Evolutionary conservation across 768 basidiomycete genomes (phyloP).

Genomic region (Podaxis sp.): DNA sequence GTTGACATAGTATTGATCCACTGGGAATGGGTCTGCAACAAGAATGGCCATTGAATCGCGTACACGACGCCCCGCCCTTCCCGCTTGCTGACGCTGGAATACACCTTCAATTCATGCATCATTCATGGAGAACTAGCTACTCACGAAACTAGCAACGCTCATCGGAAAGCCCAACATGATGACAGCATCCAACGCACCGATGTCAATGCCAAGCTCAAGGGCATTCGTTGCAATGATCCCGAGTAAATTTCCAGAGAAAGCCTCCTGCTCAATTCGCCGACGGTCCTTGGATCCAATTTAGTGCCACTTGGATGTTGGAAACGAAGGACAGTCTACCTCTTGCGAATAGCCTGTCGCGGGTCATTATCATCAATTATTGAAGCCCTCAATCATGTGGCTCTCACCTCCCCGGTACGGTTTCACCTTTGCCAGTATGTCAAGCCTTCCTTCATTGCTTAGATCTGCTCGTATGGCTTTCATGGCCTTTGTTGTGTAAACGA

Average conservation of each 20-base stretch:
- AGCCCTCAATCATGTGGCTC: background rate
- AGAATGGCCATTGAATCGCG: slow-evolving; percentile 76
- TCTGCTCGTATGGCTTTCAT: slow-evolving; percentile 75
- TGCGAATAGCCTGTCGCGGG: slow-evolving; percentile 59
- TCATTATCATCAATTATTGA: background rate
- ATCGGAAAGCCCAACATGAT: slow-evolving; percentile 86
- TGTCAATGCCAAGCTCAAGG: slow-evolving; percentile 88
- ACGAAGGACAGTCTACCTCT: slow-evolving; percentile 36
- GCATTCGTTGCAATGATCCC: slow-evolving; percentile 91
- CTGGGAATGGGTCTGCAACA: slow-evolving; percentile 61
- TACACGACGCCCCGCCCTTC: slow-evolving; percentile 78
- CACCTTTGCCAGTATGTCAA: slow-evolving; percentile 71
- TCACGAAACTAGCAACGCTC: slow-evolving; percentile 75
- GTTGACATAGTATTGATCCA: slow-evolving; percentile 71
- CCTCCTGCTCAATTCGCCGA: slow-evolving; percentile 78
- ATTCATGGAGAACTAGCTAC: slow-evolving; percentile 16
- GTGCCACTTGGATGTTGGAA: background rate
- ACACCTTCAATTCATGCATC: background rate
- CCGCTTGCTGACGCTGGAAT: slow-evolving; percentile 79
- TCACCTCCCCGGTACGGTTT: slow-evolving; percentile 82
- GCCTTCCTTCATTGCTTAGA: slow-evolving; percentile 67
- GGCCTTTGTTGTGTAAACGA: slow-evolving; percentile 35
- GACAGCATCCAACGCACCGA: slow-evolving; percentile 84
- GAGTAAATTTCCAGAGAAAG: slow-evolving; percentile 78
- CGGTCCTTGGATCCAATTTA: slow-evolving; percentile 52